Evolutionary conservation across 306 rosid species (phyloP).

Genomic region (Mimosa bimucronata): DNA sequence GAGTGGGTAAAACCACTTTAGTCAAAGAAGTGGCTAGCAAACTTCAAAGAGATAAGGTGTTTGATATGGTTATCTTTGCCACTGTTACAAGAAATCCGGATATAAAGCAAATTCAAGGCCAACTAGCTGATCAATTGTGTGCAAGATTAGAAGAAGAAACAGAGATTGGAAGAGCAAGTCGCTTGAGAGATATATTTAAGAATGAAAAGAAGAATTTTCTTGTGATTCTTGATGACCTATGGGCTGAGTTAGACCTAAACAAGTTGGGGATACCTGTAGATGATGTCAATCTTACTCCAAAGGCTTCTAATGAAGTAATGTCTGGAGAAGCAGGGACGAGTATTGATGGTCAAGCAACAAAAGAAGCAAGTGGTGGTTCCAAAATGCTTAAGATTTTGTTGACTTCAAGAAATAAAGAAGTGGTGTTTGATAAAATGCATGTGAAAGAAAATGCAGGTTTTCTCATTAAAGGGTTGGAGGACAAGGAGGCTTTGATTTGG

Average conservation of each 20-base stretch:
- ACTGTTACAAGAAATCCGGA: not conserved
- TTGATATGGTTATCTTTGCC: slow-evolving; percentile 2
- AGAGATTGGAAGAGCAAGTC: slow-evolving; percentile 9
- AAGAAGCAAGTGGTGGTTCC: not conserved
- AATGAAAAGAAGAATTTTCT: not conserved
- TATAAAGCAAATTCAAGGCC: not conserved
- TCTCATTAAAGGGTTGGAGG: not conserved
- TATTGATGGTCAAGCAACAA: not conserved
- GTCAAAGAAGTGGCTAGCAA: not conserved
- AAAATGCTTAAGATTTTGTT: slow-evolving; percentile 16
- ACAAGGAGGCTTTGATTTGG: not conserved
- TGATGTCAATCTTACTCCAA: not conserved
- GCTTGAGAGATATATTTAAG: not conserved
- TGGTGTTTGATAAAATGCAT: slow-evolving; percentile 1
- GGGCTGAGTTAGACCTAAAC: slow-evolving; percentile 12
- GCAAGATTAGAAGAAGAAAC: not conserved
- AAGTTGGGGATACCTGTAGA: slow-evolving; percentile 6
- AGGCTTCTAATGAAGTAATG: too few relatives aligned
- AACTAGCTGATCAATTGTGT: slow-evolving; percentile 14
- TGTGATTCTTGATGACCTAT: slow-evolving; percentile 24
- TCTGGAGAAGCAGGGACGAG: not conserved
- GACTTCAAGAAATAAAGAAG: slow-evolving; percentile 1
- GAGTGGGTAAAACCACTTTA: not conserved
- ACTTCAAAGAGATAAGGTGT: not conserved
- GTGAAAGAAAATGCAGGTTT: not conserved